Percentiles rank a stretch among this genome's conserved stretches.
These are phyloP conservation scores for Picea abies DNA, from an alignment of 83 land plant species.

Conservation along the genomic window DNA sequence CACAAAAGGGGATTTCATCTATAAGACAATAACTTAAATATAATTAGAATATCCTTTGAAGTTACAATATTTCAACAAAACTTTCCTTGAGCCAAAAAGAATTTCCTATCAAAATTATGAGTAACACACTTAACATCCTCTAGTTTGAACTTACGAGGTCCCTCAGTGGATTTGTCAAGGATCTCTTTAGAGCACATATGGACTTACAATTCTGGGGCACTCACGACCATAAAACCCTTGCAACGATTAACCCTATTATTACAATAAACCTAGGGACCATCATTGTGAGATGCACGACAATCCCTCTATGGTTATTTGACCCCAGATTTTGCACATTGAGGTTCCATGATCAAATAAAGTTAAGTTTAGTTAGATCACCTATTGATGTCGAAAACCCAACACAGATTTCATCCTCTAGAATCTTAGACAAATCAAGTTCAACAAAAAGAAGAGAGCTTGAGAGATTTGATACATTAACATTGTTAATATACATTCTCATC, in stretches of 20 bases:
- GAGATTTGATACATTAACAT: slow-evolving; percentile 6
- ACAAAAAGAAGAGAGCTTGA: slow-evolving; percentile 11
- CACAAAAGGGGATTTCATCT: too few relatives aligned
- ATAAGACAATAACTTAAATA: too few relatives aligned
- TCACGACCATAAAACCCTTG: neutral
- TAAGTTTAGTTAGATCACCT: slow-evolving; percentile 37
- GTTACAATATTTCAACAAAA: neutral
- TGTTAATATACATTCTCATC: slow-evolving; percentile 27
- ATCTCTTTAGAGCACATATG: neutral
- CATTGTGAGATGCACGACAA: slow-evolving; percentile 10
- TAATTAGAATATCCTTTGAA: too few relatives aligned
- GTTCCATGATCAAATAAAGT: slow-evolving; percentile 53
- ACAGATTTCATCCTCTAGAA: slow-evolving; percentile 29
- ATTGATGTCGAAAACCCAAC: slow-evolving; percentile 69
- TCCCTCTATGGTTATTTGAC: neutral
- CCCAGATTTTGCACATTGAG: slow-evolving; percentile 31
- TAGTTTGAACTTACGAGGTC: slow-evolving; percentile 31
- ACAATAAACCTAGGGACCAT: neutral
- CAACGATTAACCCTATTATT: neutral
- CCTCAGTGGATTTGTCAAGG: slow-evolving; percentile 13
- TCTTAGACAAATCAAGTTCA: slow-evolving; percentile 24
- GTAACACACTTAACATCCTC: slow-evolving; percentile 40
- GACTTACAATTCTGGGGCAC: neutral
- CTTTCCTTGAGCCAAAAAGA: slow-evolving; percentile 43
- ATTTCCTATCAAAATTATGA: slow-evolving; percentile 26